phyloP scores from a whole-genome alignment of 2,329 filamentous ascomycete species.

The Ustilaginoidea virens region DNA sequence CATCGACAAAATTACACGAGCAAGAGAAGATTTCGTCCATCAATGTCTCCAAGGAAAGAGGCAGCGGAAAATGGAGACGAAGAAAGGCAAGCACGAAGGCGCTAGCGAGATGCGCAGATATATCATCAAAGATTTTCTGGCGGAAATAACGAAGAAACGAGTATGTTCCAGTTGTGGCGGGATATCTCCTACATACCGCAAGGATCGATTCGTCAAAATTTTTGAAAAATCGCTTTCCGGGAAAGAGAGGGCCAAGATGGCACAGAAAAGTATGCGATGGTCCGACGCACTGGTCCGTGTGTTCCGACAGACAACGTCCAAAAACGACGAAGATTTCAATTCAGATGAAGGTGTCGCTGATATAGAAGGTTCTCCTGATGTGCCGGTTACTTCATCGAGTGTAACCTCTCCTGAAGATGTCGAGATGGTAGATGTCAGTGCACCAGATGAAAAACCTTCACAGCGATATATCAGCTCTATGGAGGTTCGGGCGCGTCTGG shows the following conservation, averaged over 20 bases:
- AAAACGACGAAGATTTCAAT: slow-evolving; percentile 20
- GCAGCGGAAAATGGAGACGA: slow-evolving; percentile 29
- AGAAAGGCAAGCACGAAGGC: slow-evolving; percentile 65
- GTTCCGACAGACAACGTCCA: slow-evolving; percentile 18
- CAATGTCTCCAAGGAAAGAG: slow-evolving; percentile 49
- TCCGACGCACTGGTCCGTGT: slow-evolving; percentile 49
- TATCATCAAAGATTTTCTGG: slow-evolving; percentile 70
- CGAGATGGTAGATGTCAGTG: slow-evolving; percentile 17
- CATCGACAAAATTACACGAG: slow-evolving; percentile 36
- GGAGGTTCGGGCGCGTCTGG: slow-evolving; percentile 68
- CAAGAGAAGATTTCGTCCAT: slow-evolving; percentile 54
- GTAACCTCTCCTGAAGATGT: slow-evolving; percentile 12
- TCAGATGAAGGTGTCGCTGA: not conserved
- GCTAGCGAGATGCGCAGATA: slow-evolving; percentile 60
- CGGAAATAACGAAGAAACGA: slow-evolving; percentile 51
- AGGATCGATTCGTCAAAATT: slow-evolving; percentile 84
- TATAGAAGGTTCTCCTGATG: not conserved
- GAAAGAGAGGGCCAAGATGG: slow-evolving; percentile 68
- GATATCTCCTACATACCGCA: slow-evolving; percentile 70
- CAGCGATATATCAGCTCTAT: slow-evolving; percentile 70
- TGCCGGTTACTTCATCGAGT: not conserved
- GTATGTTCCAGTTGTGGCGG: slow-evolving; percentile 53
- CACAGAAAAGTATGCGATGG: slow-evolving; percentile 48
- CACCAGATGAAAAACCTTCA: slow-evolving; percentile 5
- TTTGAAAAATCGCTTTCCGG: slow-evolving; percentile 66